phyloP scores from a whole-genome alignment of 345 rosid genomes.

The Diplotaxis tenuifolia region DNA sequence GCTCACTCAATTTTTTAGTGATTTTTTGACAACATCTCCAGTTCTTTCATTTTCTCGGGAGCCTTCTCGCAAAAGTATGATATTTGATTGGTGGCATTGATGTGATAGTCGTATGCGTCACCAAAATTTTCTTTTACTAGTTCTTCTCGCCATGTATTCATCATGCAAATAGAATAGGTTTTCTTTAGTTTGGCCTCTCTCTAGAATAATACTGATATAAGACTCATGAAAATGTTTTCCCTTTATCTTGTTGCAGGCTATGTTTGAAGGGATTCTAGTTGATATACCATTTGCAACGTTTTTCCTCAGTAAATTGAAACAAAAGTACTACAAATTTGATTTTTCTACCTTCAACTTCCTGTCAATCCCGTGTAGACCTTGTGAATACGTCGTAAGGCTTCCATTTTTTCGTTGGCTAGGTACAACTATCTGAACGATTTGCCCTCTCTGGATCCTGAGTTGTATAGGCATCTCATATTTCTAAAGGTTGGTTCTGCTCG shows the following conservation, averaged over 20 bases:
- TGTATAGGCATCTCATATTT: conserved; percentile 94
- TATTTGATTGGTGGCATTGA: too few relatives aligned
- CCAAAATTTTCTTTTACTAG: too few relatives aligned
- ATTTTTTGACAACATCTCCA: too few relatives aligned
- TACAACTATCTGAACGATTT: conserved; percentile 89
- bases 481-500: conserved; percentile 58
- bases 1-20: too few relatives aligned
- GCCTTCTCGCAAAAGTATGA: conserved; percentile 80
- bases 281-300: conserved; percentile 98
- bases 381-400: conserved; percentile 11
- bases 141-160: too few relatives aligned
- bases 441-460: conserved; percentile 93
- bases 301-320: conserved; percentile 97
- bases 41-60: conserved; percentile 93
- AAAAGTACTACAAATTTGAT: conserved; percentile 52
- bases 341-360: conserved; percentile 11
- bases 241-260: conserved; percentile 60
- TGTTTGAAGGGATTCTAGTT: conserved; percentile 99
- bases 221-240: background rate
- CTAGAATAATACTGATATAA: too few relatives aligned
- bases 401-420: conserved; percentile 45
- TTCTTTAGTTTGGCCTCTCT: background rate
- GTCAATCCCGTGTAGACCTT: background rate
- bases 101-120: too few relatives aligned
- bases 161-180: too few relatives aligned